These are phyloP conservation scores for Bimuria novae-zelandiae DNA, from an alignment of 2,329 filamentous ascomycete species.

Conservation along the genomic window DNA sequence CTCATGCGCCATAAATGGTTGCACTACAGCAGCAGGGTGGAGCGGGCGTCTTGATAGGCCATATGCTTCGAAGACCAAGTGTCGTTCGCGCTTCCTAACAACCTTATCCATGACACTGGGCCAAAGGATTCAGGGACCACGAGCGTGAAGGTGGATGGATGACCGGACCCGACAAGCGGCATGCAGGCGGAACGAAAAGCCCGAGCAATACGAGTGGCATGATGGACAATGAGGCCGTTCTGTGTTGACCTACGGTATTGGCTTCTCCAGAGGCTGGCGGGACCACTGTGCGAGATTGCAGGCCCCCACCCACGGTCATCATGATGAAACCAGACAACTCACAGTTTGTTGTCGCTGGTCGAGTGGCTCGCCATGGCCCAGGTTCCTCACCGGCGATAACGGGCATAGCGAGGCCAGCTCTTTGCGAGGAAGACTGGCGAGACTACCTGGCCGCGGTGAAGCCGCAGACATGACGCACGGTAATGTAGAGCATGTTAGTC, in stretches of 20 bases:
- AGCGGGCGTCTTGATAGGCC: conserved; percentile 18
- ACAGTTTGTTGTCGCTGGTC: conserved; percentile 4
- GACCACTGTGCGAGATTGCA: conserved; percentile 3
- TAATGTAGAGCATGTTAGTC: background rate
- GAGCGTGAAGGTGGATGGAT: conserved; percentile 23
- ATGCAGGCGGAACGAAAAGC: conserved; percentile 28
- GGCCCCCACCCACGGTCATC: conserved; percentile 17
- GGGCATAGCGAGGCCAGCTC: background rate
- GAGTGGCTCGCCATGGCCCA: background rate
- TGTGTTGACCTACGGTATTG: background rate
- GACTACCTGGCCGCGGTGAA: conserved; percentile 26
- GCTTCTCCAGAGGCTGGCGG: conserved; percentile 6
- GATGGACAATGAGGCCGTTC: background rate
- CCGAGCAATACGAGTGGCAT: conserved; percentile 28
- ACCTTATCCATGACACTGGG: conserved; percentile 43
- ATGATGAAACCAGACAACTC: conserved; percentile 19
- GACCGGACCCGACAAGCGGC: conserved; percentile 20
- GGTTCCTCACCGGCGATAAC: conserved; percentile 2
- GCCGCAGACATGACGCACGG: conserved; percentile 21
- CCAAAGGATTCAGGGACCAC: conserved; percentile 38
- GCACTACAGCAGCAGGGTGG: conserved; percentile 25
- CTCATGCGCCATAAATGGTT: conserved; percentile 25
- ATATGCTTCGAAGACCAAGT: conserved; percentile 22
- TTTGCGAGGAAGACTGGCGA: conserved; percentile 6
- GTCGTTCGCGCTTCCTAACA: conserved; percentile 34